Percentiles rank a stretch among this genome's conserved stretches.
Conservation (phyloP, 495 filamentous ascomycete species). For the Tetracladium marchalianum region DNA sequence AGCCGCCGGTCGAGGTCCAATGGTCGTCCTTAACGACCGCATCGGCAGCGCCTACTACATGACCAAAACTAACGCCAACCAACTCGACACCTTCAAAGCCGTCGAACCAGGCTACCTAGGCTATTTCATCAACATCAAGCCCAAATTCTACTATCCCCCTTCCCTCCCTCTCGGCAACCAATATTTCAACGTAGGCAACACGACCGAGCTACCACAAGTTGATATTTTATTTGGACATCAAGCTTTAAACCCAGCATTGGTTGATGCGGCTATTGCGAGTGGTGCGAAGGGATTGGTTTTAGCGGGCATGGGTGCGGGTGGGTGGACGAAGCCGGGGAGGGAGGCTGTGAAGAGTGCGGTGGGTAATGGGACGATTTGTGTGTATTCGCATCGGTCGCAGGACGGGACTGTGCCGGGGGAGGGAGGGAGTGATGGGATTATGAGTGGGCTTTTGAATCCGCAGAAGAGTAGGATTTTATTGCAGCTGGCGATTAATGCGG, state of each 20-base stretch:
- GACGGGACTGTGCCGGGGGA: slow-evolving; percentile 14
- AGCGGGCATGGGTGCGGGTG: slow-evolving; percentile 26
- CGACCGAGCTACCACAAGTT: no score
- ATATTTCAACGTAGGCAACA: slow-evolving; percentile 18
- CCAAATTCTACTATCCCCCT: slow-evolving; percentile 35
- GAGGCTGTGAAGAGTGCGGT: slow-evolving; percentile 11
- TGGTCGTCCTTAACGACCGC: slow-evolving; percentile 43
- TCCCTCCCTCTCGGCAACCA: slow-evolving; percentile 27
- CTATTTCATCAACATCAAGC: slow-evolving; percentile 33
- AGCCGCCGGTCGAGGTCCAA: slow-evolving; percentile 28
- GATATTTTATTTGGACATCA: no score
- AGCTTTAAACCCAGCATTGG: no score
- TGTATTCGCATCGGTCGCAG: slow-evolving; percentile 22
- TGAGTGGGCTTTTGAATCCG: slow-evolving; percentile 24
- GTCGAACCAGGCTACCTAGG: slow-evolving; percentile 35
- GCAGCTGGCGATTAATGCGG: slow-evolving; percentile 22
- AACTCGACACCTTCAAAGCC: slow-evolving; percentile 39
- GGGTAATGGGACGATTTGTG: slow-evolving; percentile 19
- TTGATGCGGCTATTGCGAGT: slow-evolving; percentile 16
- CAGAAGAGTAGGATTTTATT: slow-evolving; percentile 27
- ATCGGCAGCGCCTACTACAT: slow-evolving; percentile 36
- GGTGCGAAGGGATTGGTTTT: slow-evolving; percentile 36
- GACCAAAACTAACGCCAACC: slow-evolving; percentile 43
- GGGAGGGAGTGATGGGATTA: slow-evolving; percentile 12
- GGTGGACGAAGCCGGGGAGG: slow-evolving; percentile 16